These are phyloP conservation scores for Lizonia empirigonia DNA, from an alignment of 2,329 filamentous ascomycete species.

Conservation along the genomic window DNA sequence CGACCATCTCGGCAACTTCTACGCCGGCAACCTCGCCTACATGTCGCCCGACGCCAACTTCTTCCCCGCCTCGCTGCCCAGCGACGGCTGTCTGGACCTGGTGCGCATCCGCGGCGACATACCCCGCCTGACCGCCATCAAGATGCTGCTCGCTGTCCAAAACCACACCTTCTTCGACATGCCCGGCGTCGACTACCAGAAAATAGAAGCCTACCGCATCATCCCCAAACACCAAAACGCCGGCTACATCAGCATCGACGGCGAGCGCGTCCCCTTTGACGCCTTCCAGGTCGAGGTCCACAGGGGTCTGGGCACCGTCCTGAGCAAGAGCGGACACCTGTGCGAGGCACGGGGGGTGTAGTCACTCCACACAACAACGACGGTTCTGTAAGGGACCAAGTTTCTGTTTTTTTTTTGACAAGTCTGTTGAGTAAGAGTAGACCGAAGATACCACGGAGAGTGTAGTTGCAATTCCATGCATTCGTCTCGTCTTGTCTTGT, in stretches of 20 bases:
- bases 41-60: conserved; percentile 89
- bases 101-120: conserved; percentile 80
- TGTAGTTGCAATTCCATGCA: no score
- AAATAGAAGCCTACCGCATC: conserved; percentile 86
- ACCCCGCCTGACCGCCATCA: conserved; percentile 67
- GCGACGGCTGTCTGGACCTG: conserved; percentile 85
- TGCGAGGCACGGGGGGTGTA: conserved; percentile 66
- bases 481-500: no score
- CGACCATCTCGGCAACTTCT: conserved; percentile 87
- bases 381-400: not conserved
- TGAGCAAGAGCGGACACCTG: conserved; percentile 72
- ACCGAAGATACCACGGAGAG: conserved; percentile 7
- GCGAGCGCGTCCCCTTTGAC: conserved; percentile 83
- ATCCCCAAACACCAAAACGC: conserved; percentile 66
- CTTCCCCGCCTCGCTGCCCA: conserved; percentile 80
- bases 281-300: conserved; percentile 93
- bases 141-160: conserved; percentile 74
- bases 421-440: not conserved
- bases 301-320: conserved; percentile 77
- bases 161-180: conserved; percentile 79
- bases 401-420: not conserved
- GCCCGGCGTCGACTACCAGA: conserved; percentile 77
- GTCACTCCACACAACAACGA: not conserved
- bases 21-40: conserved; percentile 91
- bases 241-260: conserved; percentile 93